These are phyloP conservation scores for Deinandra increscens DNA, from an alignment of 129 eudicot species.

Conservation along the genomic window DNA sequence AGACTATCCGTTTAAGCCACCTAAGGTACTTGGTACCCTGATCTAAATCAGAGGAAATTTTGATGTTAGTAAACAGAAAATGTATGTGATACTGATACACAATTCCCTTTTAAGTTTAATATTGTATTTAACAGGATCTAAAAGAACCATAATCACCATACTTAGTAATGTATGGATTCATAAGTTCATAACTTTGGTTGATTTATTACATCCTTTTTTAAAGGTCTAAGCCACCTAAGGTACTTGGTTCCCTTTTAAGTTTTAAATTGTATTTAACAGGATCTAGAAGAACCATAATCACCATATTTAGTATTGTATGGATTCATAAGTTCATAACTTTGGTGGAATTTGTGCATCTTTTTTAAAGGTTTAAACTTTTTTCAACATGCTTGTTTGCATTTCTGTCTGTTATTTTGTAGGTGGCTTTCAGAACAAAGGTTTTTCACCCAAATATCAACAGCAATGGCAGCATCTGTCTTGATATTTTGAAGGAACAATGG, in stretches of 20 bases:
- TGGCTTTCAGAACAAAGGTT: conserved; percentile 64
- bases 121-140: neutral
- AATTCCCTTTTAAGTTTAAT: neutral
- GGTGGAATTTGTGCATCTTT: neutral
- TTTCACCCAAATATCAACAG: conserved; percentile 64
- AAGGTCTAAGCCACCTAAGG: neutral
- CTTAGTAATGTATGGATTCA: neutral
- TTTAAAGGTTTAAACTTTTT: neutral
- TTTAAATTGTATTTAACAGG: neutral
- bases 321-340: neutral
- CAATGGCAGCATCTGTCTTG: conserved; percentile 65
- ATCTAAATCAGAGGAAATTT: neutral
- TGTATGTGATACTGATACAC: neutral
- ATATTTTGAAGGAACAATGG: conserved; percentile 70
- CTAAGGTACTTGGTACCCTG: conserved; percentile 43
- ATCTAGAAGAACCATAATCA: neutral
- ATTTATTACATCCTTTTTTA: neutral
- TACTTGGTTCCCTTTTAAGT: no score
- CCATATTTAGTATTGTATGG: neutral
- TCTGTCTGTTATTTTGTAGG: conserved; percentile 29
- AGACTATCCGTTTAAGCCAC: conserved; percentile 66
- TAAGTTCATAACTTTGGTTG: neutral
- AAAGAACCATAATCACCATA: neutral
- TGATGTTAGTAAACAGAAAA: neutral
- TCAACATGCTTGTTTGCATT: neutral